These are phyloP conservation scores for Eryngium alpinum DNA, from an alignment of 140 eudicot genomes.

Conservation along the genomic window DNA sequence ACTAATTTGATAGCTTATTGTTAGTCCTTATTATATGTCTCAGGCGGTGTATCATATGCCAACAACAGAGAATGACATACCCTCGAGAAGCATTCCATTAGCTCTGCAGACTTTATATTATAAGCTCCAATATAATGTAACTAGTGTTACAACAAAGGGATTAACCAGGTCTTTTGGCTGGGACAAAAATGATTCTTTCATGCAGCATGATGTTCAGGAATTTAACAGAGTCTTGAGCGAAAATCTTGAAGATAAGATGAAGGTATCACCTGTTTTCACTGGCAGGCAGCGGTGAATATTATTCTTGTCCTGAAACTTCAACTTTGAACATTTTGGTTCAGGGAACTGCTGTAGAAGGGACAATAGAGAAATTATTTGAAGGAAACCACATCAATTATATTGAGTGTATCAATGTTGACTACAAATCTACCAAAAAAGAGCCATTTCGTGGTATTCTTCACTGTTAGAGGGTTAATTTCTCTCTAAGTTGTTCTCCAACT, in stretches of 20 bases:
- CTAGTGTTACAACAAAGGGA: constrained; percentile 92
- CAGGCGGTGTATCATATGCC: constrained; percentile 99
- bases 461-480: not conserved
- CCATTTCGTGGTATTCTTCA: constrained; percentile 63
- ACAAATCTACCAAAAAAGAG: constrained; percentile 81
- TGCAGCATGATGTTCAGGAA: constrained; percentile 98
- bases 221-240: constrained; percentile 88
- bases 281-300: not conserved
- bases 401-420: constrained; percentile 92
- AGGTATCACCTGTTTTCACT: constrained; percentile 35
- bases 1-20: not conserved
- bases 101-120: constrained; percentile 88
- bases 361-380: constrained; percentile 84
- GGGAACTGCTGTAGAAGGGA: constrained; percentile 99
- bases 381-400: constrained; percentile 94
- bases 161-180: constrained; percentile 93
- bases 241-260: constrained; percentile 95
- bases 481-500: not conserved
- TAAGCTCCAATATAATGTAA: constrained; percentile 79
- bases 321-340: constrained; percentile 19
- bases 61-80: constrained; percentile 87
- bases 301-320: not conserved
- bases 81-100: constrained; percentile 81
- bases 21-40: not conserved
- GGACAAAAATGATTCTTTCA: constrained; percentile 82